These are phyloP conservation scores for Alternaria metachromatica DNA, from an alignment of 2,329 filamentous ascomycete species.

Conservation along the genomic window DNA sequence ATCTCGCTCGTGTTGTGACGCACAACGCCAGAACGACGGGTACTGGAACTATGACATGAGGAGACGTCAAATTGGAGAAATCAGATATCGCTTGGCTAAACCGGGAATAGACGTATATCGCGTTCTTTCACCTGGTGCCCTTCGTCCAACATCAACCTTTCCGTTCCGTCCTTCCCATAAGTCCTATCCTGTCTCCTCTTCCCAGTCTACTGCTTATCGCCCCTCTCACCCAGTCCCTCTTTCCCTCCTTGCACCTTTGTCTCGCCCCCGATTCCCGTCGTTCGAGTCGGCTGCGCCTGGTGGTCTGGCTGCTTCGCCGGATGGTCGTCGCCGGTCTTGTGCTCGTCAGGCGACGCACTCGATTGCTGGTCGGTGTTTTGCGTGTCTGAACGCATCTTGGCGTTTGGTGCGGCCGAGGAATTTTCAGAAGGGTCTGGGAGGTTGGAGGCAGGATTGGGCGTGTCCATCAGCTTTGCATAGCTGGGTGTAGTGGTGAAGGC, in stretches of 20 bases:
- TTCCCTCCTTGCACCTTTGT: slow-evolving; percentile 43
- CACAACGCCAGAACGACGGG: no score
- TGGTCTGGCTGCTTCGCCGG: slow-evolving; percentile 49
- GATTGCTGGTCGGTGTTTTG: slow-evolving; percentile 41
- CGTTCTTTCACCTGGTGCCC: background rate
- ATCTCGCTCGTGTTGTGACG: background rate
- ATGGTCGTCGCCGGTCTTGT: slow-evolving; percentile 42
- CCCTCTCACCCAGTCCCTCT: slow-evolving; percentile 32
- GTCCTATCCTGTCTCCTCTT: background rate
- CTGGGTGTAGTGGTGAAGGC: slow-evolving; percentile 15
- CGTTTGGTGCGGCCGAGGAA: slow-evolving; percentile 30
- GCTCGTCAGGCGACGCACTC: slow-evolving; percentile 36
- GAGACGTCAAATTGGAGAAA: background rate
- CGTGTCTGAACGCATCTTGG: slow-evolving; percentile 29
- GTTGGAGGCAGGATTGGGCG: slow-evolving; percentile 24
- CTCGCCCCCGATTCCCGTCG: slow-evolving; percentile 43
- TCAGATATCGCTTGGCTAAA: background rate
- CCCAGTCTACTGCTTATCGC: slow-evolving; percentile 10
- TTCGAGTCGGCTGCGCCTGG: slow-evolving; percentile 39
- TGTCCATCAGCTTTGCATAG: slow-evolving; percentile 23
- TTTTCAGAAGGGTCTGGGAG: slow-evolving; percentile 24
- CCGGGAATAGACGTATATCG: background rate
- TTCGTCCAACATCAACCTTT: background rate
- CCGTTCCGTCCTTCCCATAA: background rate
- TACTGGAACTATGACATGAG: background rate